Evolutionary conservation across 441 rosid genomes (phyloP), one percentile per base, ranked within the genome.

Genomic region (Populus tomentosa): DNA sequence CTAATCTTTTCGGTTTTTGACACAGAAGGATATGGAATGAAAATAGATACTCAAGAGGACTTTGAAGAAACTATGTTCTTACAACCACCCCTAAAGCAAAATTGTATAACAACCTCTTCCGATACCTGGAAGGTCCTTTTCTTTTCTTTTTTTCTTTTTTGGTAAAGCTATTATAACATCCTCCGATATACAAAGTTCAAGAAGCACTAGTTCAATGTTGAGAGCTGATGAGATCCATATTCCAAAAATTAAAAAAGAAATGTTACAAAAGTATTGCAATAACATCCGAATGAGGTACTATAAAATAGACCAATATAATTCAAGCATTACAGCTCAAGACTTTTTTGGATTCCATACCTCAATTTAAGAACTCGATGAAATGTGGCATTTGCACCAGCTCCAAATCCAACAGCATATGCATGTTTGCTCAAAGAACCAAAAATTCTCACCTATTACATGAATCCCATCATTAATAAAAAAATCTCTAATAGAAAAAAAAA

Each of bases 331-430:
- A 72, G 69, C 75, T 64, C 26, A 70, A 67, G 67, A 10, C 77
- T 69, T 70, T 78, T 42, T 35, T 42, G 36, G 70, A 78, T 38
- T 28, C 68, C 80, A 78, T 86, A 95, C 99, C 94, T 76, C 26
- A 79, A 75, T 76, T 83, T 81, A 68, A 92, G 93, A 82, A 95
- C 77, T 67, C 97, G 88, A 77, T 88, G 86, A 85, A 95, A 95
- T 18, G 94, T 88, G 67, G 97, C 97, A 79, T 84, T 86, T n/a
- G 73, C 87, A 78, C 93, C 92, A 69, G 90, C 85, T 62, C 94
- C 92, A 78, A 95, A 90, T 80, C 97, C 98, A 80, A 83, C 85
- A 79, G 92, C 94, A 82, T 82, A 88, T 61, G 85, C 82, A 73
- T 82, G 83, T 83, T 87, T 89, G 67, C 87, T 82, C 21, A 87